A percentile compares a stretch with the other conserved stretches of the same genome.
Evolutionary conservation across 306 rosid genomes (phyloP).

Genomic region (Calophaca sinica): DNA sequence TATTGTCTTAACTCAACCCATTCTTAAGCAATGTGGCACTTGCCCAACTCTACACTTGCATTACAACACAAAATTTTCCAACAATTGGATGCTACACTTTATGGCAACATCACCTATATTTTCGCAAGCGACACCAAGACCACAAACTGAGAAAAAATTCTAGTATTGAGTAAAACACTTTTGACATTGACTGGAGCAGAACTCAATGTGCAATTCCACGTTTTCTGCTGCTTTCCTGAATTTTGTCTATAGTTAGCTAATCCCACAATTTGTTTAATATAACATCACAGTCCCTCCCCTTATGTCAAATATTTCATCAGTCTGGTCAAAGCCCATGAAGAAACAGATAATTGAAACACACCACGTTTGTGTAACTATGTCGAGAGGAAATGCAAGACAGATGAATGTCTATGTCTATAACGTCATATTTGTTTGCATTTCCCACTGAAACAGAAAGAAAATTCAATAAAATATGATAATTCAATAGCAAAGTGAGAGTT

Average conservation of each 20-base stretch:
- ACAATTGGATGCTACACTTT: slow-evolving; percentile 4
- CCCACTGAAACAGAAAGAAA: slow-evolving; percentile 6
- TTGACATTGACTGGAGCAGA: neutral
- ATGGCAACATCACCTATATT: too few species aligned
- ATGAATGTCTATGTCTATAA: slow-evolving; percentile 14
- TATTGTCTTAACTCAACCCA: too few species aligned
- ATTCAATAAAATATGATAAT: neutral
- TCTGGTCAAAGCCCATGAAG: slow-evolving; percentile 31
- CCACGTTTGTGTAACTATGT: slow-evolving; percentile 12
- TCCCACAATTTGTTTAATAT: neutral
- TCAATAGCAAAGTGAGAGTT: slow-evolving; percentile 37
- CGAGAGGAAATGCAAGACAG: slow-evolving; percentile 24
- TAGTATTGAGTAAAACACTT: slow-evolving; percentile 22
- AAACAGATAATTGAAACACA: slow-evolving; percentile 26
- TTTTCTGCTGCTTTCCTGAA: slow-evolving; percentile 26
- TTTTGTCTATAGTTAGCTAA: slow-evolving; percentile 7
- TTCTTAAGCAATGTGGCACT: too few species aligned
- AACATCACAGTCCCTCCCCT: slow-evolving; percentile 31
- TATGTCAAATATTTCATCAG: slow-evolving; percentile 6
- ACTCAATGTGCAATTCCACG: slow-evolving; percentile 25
- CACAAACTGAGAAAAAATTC: slow-evolving; percentile 31
- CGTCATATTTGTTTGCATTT: slow-evolving; percentile 7
- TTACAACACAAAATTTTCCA: neutral
- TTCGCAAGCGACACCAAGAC: slow-evolving; percentile 24
- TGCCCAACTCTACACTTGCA: too few species aligned